Conservation (phyloP, 306 rosid genomes). For the Aeschynomene evenia region DNA sequence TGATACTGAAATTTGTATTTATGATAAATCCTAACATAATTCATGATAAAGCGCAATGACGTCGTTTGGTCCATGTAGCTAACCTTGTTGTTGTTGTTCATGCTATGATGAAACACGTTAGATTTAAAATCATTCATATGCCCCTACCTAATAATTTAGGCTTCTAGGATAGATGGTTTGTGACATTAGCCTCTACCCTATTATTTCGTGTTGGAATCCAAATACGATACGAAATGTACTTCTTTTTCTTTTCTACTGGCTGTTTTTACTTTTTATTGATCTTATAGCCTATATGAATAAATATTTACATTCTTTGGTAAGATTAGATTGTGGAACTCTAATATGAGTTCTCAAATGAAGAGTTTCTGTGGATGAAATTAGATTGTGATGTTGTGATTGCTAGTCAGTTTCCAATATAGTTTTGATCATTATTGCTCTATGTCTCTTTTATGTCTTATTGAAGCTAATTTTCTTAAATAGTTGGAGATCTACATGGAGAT, state of each 20-base stretch:
- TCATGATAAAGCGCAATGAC: too few relatives aligned
- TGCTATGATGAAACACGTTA: too few relatives aligned
- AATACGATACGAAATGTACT: background rate
- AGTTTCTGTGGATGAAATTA: slow-evolving; percentile 12
- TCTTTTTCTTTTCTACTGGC: background rate
- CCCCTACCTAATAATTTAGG: too few relatives aligned
- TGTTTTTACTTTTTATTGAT: slow-evolving; percentile 14
- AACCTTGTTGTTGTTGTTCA: too few relatives aligned
- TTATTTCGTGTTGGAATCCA: slow-evolving; percentile 8
- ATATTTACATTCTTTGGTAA: background rate
- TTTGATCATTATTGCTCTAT: background rate
- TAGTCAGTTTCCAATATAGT: slow-evolving; percentile 13
- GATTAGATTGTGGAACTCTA: background rate
- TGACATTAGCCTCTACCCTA: background rate
- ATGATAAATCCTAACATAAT: too few relatives aligned
- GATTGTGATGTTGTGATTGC: background rate
- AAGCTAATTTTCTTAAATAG: slow-evolving; percentile 39
- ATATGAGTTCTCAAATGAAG: slow-evolving; percentile 18
- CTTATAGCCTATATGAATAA: background rate
- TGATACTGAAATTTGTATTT: too few relatives aligned
- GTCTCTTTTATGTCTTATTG: slow-evolving; percentile 7
- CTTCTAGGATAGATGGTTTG: too few relatives aligned
- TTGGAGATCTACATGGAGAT: slow-evolving; percentile 98
- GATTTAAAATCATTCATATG: too few relatives aligned
- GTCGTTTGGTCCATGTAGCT: too few relatives aligned